A percentile compares a stretch with the other conserved stretches of the same genome.
Evolutionary conservation across 169 alveolate genomes (phyloP).

Genomic region (Amoebophrya sp.): DNA sequence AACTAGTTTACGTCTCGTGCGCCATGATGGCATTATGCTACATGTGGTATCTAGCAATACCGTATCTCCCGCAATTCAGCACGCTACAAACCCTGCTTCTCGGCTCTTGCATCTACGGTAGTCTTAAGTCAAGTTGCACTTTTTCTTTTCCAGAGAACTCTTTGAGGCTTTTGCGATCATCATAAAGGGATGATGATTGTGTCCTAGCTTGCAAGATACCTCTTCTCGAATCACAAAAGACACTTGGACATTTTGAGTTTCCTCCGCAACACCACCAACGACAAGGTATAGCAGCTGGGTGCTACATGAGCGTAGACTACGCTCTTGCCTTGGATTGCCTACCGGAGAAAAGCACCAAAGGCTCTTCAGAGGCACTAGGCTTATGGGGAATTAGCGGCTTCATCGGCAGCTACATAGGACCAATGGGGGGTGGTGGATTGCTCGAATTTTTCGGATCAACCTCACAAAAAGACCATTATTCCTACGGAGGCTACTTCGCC

Average conservation of each 20-base stretch:
- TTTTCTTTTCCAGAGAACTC: too few relatives aligned
- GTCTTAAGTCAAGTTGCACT: too few relatives aligned
- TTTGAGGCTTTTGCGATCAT: too few relatives aligned
- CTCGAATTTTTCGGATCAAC: background rate
- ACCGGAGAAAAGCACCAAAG: background rate
- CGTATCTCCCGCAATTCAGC: background rate
- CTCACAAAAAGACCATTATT: background rate
- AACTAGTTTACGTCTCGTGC: background rate
- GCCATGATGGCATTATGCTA: background rate
- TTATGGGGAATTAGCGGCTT: background rate
- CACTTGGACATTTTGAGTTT: too few relatives aligned
- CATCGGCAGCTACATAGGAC: background rate
- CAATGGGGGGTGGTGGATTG: slow-evolving; percentile 7
- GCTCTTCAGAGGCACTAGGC: slow-evolving; percentile 21
- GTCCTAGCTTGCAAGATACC: too few relatives aligned
- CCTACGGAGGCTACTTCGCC: background rate
- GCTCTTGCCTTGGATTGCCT: slow-evolving; percentile 8
- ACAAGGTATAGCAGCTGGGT: background rate
- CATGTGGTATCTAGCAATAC: background rate
- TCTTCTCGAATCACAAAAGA: too few relatives aligned
- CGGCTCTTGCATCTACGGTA: background rate
- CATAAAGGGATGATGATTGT: too few relatives aligned
- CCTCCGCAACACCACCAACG: too few relatives aligned
- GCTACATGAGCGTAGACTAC: background rate
- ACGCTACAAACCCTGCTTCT: background rate